Evolutionary conservation across 768 basidiomycete species (phyloP).

Genomic region (Butyriboletus loyo): DNA sequence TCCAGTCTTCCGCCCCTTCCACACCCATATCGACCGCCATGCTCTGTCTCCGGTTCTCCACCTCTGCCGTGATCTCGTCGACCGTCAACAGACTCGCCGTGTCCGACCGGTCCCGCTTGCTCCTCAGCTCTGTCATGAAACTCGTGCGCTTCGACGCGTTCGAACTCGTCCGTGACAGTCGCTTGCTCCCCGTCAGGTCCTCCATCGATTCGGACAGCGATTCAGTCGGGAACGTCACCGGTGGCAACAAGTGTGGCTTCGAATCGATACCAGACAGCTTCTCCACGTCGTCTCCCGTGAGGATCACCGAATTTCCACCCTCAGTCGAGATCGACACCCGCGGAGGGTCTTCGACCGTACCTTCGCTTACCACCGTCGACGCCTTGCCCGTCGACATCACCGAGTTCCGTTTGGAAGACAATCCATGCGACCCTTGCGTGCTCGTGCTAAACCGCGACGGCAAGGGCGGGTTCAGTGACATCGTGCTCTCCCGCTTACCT

Average conservation of each 20-base stretch:
- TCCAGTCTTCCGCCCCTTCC: conserved; percentile 68
- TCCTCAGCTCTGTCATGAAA: conserved; percentile 77
- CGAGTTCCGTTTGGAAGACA: conserved; percentile 48
- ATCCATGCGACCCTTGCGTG: conserved; percentile 37
- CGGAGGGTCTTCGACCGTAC: conserved; percentile 51
- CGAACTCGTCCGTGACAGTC: conserved; percentile 46
- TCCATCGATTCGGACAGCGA: conserved; percentile 79
- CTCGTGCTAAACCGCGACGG: conserved; percentile 40
- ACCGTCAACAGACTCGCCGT: conserved; percentile 92
- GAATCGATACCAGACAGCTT: conserved; percentile 26
- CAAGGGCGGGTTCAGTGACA: conserved; percentile 40
- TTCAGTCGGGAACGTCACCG: conserved; percentile 74
- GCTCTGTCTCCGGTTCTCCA: conserved; percentile 65
- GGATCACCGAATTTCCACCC: conserved; percentile 63
- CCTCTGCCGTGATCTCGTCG: conserved; percentile 96
- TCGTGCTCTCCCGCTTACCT: conserved; percentile 43
- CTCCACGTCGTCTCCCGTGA: conserved; percentile 49
- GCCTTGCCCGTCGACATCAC: conserved; percentile 35
- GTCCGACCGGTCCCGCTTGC: conserved; percentile 80
- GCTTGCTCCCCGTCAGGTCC: conserved; percentile 39
- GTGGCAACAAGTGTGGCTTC: conserved; percentile 65
- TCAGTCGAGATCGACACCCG: conserved; percentile 74
- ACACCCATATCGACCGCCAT: conserved; percentile 42
- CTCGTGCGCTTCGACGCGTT: conserved; percentile 63
- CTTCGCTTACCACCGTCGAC: conserved; percentile 20